These are phyloP conservation scores for Cyberlindnera xishuangbannaensis DNA, from an alignment of 805 yeast species.

Conservation along the genomic window DNA sequence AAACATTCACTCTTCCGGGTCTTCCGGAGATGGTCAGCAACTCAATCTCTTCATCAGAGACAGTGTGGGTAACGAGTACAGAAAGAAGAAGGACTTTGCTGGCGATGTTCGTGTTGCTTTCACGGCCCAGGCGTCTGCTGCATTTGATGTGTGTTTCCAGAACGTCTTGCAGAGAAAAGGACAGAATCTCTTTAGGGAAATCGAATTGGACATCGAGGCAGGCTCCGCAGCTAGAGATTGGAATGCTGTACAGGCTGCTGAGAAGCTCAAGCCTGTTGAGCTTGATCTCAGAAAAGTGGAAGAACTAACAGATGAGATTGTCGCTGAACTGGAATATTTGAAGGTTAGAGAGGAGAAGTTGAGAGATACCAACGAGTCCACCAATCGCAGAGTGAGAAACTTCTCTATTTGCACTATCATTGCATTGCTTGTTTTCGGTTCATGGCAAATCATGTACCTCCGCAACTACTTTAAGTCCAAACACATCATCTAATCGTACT, in stretches of 20 bases:
- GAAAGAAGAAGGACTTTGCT: constrained; percentile 68
- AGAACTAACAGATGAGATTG: constrained; percentile 79
- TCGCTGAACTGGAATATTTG: constrained; percentile 74
- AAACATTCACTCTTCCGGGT: constrained; percentile 68
- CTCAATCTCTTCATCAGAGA: constrained; percentile 67
- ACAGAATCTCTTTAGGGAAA: constrained; percentile 51
- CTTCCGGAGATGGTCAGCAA: constrained; percentile 80
- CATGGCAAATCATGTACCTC: constrained; percentile 89
- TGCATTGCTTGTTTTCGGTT: constrained; percentile 72
- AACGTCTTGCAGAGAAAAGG: constrained; percentile 46
- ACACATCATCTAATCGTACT: constrained; percentile 54
- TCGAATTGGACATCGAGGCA: constrained; percentile 88
- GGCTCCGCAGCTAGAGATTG: constrained; percentile 98
- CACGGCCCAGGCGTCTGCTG: constrained; percentile 74
- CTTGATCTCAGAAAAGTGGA: constrained; percentile 83
- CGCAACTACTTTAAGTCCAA: constrained; percentile 88
- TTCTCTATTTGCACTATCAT: constrained; percentile 69
- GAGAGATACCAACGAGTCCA: constrained; percentile 95
- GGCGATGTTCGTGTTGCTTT: constrained; percentile 74
- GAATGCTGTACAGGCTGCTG: constrained; percentile 90
- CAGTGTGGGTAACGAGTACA: constrained; percentile 79
- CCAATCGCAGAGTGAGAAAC: constrained; percentile 87
- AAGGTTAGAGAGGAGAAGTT: constrained; percentile 83
- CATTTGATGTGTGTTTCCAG: constrained; percentile 88
- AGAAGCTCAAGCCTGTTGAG: constrained; percentile 89